phyloP scores from a whole-genome alignment of 2,329 filamentous ascomycete genomes.

The Domatiomyces catenatus region DNA sequence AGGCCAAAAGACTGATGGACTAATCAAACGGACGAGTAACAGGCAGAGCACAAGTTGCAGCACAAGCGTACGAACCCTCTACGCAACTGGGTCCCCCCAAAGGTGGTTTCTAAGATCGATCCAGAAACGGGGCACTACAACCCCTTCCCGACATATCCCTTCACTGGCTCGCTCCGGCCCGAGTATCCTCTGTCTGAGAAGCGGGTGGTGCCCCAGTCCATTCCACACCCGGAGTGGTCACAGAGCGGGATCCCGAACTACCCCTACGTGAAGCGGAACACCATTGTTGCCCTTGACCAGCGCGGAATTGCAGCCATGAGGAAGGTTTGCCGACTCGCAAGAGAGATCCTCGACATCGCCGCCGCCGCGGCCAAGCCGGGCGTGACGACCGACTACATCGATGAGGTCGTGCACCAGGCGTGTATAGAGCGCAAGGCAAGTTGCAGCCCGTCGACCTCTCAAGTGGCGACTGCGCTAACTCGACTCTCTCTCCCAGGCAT shows the following conservation, averaged over 20 bases:
- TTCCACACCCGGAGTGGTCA: conserved; percentile 76
- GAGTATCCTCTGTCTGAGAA: conserved; percentile 68
- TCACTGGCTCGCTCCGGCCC: conserved; percentile 65
- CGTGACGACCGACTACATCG: conserved; percentile 87
- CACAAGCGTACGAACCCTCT: conserved; percentile 71
- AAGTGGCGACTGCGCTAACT: conserved; percentile 1
- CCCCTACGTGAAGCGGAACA: conserved; percentile 55
- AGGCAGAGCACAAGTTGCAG: conserved; percentile 68
- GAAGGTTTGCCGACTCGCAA: conserved; percentile 70
- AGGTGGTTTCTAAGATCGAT: conserved; percentile 78
- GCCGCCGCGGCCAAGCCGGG: conserved; percentile 74
- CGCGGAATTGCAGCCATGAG: conserved; percentile 78
- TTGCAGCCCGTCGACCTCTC: conserved; percentile 6
- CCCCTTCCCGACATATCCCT: conserved; percentile 77
- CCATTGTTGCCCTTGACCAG: conserved; percentile 67
- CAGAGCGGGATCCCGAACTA: conserved; percentile 63
- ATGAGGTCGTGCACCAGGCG: conserved; percentile 87
- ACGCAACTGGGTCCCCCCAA: conserved; percentile 58
- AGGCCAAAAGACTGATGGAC: neutral
- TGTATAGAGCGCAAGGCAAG: conserved; percentile 82
- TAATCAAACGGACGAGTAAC: conserved; percentile 6
- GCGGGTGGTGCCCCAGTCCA: conserved; percentile 61
- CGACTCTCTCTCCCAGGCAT: conserved; percentile 46
- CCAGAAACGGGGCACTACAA: conserved; percentile 82
- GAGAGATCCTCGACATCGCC: conserved; percentile 86